phyloP scores from a whole-genome alignment of 805 yeast genomes.

The Suhomyces sp. region DNA sequence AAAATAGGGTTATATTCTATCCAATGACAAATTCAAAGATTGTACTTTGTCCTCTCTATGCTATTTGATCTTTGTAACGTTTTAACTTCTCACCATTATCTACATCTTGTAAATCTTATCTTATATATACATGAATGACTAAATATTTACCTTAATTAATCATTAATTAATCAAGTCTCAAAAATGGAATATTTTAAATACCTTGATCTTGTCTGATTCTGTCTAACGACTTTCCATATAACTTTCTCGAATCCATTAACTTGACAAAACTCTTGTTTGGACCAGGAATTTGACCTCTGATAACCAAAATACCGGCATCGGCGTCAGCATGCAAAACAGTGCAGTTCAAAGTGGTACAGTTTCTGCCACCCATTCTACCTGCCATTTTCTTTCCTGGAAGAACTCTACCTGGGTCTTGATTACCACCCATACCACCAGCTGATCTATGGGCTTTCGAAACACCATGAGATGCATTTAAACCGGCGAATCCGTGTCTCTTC shows the following conservation, averaged over 20 bases:
- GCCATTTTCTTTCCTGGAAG: conserved; percentile 98
- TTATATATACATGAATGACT: too few species aligned
- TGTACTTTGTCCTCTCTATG: too few species aligned
- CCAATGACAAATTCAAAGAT: too few species aligned
- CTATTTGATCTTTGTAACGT: neutral
- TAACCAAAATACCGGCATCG: conserved; percentile 74
- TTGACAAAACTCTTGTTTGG: conserved; percentile 73
- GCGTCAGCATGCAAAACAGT: conserved; percentile 78
- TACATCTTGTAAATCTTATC: too few species aligned
- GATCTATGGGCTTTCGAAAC: conserved; percentile 89
- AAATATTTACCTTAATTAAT: too few species aligned
- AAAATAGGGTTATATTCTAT: too few species aligned
- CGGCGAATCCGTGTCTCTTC: conserved; percentile 89
- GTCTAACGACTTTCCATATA: conserved; percentile 38
- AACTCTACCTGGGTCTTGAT: conserved; percentile 94
- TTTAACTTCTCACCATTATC: too few species aligned
- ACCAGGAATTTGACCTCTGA: conserved; percentile 91
- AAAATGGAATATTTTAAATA: too few species aligned
- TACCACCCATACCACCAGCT: conserved; percentile 96
- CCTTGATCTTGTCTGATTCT: conserved; percentile 9
- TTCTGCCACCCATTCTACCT: conserved; percentile 87
- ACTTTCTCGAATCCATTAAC: conserved; percentile 75
- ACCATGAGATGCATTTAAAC: conserved; percentile 94
- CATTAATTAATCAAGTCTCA: too few species aligned
- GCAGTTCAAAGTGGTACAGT: conserved; percentile 71